phyloP scores from a whole-genome alignment of 1,284 basidiomycete genomes.

The Kalmanozyma brasiliensis region DNA sequence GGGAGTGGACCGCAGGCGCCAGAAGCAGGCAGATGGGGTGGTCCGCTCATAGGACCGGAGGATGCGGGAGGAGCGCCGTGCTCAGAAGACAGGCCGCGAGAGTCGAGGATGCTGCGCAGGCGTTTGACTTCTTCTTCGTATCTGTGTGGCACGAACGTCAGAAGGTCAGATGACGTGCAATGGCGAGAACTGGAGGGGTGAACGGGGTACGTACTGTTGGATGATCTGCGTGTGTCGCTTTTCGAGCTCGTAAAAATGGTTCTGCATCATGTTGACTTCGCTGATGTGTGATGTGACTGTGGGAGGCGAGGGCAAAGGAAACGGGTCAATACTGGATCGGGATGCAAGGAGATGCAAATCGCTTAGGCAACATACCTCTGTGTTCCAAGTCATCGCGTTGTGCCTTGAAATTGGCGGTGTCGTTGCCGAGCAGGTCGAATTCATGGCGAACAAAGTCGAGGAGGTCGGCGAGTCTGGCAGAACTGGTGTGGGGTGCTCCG shows the following conservation, averaged over 20 bases:
- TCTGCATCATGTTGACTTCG: conserved; percentile 62
- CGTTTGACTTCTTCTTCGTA: conserved; percentile 80
- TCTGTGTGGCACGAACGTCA: conserved; percentile 50
- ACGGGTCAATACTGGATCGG: conserved; percentile 4
- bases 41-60: conserved; percentile 43
- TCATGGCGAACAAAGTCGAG: conserved; percentile 86
- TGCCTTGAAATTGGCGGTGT: conserved; percentile 76
- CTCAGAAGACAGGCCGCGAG: conserved; percentile 49
- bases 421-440: conserved; percentile 81
- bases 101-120: conserved; percentile 76
- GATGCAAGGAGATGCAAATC: not conserved
- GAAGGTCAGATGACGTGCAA: not conserved
- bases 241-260: conserved; percentile 82
- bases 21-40: conserved; percentile 53
- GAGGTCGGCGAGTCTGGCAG: conserved; percentile 76
- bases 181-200: not conserved
- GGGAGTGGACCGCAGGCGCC: conserved; percentile 52
- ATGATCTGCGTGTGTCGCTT: conserved; percentile 78
- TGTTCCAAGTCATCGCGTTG: conserved; percentile 90
- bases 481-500: conserved; percentile 46
- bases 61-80: conserved; percentile 43
- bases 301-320: not conserved
- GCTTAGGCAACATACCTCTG: conserved; percentile 74
- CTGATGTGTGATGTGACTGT: conserved; percentile 55
- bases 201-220: conserved; percentile 71